Conservation (phyloP, 2,329 filamentous ascomycete species). For the Chaetomium olivaceum region DNA sequence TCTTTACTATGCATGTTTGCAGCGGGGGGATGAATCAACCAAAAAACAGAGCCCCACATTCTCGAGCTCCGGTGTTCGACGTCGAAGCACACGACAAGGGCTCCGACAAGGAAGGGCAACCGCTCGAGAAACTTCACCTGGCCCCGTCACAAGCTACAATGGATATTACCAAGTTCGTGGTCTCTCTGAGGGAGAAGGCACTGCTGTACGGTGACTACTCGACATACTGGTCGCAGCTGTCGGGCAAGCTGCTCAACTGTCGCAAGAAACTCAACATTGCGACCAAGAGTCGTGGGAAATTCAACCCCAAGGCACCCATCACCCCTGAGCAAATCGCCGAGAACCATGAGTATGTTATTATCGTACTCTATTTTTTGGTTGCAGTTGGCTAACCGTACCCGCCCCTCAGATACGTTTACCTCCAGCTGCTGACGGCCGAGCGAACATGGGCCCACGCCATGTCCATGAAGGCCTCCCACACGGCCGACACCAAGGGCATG, state of each 20-base stretch:
- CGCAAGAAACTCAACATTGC: slow-evolving; percentile 83
- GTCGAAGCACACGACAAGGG: slow-evolving; percentile 12
- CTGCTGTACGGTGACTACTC: slow-evolving; percentile 87
- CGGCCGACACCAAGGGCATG: slow-evolving; percentile 76
- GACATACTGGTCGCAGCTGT: slow-evolving; percentile 77
- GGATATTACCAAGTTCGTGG: slow-evolving; percentile 87
- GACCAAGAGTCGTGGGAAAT: slow-evolving; percentile 86
- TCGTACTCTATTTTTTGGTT: not conserved
- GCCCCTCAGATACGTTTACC: slow-evolving; percentile 64
- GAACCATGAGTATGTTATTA: slow-evolving; percentile 69
- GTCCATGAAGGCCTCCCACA: slow-evolving; percentile 84
- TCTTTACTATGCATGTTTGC: too few relatives aligned
- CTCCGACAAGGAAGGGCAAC: not conserved
- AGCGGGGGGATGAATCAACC: slow-evolving; percentile 10
- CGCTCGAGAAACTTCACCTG: not conserved
- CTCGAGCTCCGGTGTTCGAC: not conserved
- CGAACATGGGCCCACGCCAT: slow-evolving; percentile 94
- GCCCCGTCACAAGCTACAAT: slow-evolving; percentile 48
- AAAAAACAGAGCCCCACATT: slow-evolving; percentile 20
- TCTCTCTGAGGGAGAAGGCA: slow-evolving; percentile 76
- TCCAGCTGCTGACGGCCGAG: slow-evolving; percentile 85
- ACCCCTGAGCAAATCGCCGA: slow-evolving; percentile 73
- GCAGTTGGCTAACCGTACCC: slow-evolving; percentile 15
- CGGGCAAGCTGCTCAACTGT: slow-evolving; percentile 77
- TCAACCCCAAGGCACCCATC: slow-evolving; percentile 67